These are phyloP conservation scores for Aspergillus luchuensis DNA, from an alignment of 2,329 filamentous ascomycete species.

Conservation along the genomic window DNA sequence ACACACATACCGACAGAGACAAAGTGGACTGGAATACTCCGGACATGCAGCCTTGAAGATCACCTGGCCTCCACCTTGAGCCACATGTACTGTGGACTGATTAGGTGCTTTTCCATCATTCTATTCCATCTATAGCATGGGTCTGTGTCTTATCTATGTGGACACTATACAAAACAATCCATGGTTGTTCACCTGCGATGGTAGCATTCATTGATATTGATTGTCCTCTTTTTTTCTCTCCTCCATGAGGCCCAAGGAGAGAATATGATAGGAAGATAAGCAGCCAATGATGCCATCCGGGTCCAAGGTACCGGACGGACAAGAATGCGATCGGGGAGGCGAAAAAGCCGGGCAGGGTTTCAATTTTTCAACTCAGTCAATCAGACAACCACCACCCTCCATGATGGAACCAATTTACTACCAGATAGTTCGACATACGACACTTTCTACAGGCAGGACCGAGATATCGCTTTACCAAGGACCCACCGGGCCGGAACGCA, in stretches of 20 bases:
- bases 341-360: slow-evolving; percentile 14
- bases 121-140: no score
- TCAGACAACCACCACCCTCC: slow-evolving; percentile 9
- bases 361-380: neutral
- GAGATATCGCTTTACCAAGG: slow-evolving; percentile 1
- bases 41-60: slow-evolving; percentile 27
- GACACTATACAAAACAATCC: no score
- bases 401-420: slow-evolving; percentile 1
- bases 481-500: slow-evolving; percentile 17
- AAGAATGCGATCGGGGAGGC: slow-evolving; percentile 22
- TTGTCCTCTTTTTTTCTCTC: no score
- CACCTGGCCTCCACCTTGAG: slow-evolving; percentile 18
- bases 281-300: slow-evolving; percentile 12
- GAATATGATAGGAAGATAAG: neutral
- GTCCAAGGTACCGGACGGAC: slow-evolving; percentile 1
- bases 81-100: slow-evolving; percentile 12
- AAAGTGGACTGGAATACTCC: slow-evolving; percentile 24
- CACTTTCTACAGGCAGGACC: slow-evolving; percentile 5
- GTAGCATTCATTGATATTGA: no score
- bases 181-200: no score
- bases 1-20: slow-evolving; percentile 16
- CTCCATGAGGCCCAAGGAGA: neutral
- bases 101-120: no score
- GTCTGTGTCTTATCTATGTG: no score
- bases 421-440: neutral